A percentile compares a stretch with the other conserved stretches of the same genome.
Evolutionary conservation across 2,329 filamentous ascomycete genomes (phyloP).

Genomic region (Cercospora sp.): DNA sequence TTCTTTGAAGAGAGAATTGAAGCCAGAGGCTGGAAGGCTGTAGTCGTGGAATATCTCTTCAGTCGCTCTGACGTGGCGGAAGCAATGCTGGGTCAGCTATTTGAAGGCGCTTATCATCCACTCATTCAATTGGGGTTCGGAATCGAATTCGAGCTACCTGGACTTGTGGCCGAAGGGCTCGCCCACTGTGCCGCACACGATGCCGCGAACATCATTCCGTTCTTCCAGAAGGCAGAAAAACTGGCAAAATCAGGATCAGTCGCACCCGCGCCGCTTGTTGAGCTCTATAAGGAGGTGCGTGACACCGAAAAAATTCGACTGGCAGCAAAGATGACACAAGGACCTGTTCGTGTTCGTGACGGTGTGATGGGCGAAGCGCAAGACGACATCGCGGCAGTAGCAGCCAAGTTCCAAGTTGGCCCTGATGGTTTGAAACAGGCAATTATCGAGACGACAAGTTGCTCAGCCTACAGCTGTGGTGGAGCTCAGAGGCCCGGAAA

Average conservation of each 20-base stretch:
- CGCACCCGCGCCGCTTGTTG: slow-evolving; percentile 47
- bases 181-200: slow-evolving; percentile 72
- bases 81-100: slow-evolving; percentile 67
- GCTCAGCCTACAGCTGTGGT: slow-evolving; percentile 19
- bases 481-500: slow-evolving; percentile 16
- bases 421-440: slow-evolving; percentile 10
- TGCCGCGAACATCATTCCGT: slow-evolving; percentile 51
- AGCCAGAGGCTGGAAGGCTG: slow-evolving; percentile 58
- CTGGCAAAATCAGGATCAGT: slow-evolving; percentile 37
- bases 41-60: slow-evolving; percentile 68
- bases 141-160: slow-evolving; percentile 75
- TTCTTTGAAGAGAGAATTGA: slow-evolving; percentile 76
- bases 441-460: slow-evolving; percentile 15
- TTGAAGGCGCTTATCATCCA: slow-evolving; percentile 70
- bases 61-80: slow-evolving; percentile 62
- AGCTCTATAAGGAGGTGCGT: slow-evolving; percentile 62
- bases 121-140: slow-evolving; percentile 82
- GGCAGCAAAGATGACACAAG: slow-evolving; percentile 37
- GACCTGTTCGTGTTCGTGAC: slow-evolving; percentile 3
- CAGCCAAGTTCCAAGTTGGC: slow-evolving; percentile 12
- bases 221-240: slow-evolving; percentile 57
- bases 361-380: slow-evolving; percentile 15
- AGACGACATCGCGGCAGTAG: slow-evolving; percentile 14
- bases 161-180: slow-evolving; percentile 74
- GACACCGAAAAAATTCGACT: slow-evolving; percentile 57